Conservation (phyloP, 2,329 filamentous ascomycete species). For the Fusarium coicis region DNA sequence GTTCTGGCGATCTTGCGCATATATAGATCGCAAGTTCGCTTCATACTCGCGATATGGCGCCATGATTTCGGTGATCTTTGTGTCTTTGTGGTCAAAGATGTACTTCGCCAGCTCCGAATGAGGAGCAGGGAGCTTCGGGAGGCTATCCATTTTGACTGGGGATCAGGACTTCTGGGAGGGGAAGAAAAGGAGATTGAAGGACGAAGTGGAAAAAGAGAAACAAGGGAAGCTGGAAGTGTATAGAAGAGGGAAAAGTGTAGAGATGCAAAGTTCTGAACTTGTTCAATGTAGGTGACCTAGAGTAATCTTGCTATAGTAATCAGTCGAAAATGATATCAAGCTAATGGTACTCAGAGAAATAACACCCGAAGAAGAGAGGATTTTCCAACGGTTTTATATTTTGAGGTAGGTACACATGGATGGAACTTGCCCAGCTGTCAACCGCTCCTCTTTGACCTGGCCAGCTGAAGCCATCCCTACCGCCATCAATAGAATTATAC, state of each 20-base stretch:
- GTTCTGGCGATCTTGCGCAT: constrained; percentile 74
- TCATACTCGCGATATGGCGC: constrained; percentile 76
- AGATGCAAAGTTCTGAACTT: neutral
- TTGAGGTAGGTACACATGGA: neutral
- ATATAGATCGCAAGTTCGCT: constrained; percentile 71
- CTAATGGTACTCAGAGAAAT: neutral
- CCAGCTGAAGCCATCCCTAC: constrained; percentile 29
- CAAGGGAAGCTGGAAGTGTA: neutral
- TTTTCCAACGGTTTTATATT: constrained; percentile 34
- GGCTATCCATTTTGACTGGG: constrained; percentile 46
- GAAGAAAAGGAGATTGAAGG: neutral
- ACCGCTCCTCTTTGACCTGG: neutral
- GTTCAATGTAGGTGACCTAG: neutral
- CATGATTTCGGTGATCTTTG: constrained; percentile 67
- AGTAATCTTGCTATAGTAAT: neutral
- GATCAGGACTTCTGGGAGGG: neutral
- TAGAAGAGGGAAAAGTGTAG: neutral
- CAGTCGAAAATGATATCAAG: neutral
- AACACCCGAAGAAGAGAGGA: neutral
- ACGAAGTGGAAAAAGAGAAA: neutral
- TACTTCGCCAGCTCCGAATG: constrained; percentile 61
- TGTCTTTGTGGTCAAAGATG: constrained; percentile 64
- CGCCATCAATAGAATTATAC: constrained; percentile 1
- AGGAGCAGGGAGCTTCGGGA: constrained; percentile 60
- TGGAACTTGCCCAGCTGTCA: neutral